Conservation (phyloP, 768 basidiomycete species). For the Panus rudis region DNA sequence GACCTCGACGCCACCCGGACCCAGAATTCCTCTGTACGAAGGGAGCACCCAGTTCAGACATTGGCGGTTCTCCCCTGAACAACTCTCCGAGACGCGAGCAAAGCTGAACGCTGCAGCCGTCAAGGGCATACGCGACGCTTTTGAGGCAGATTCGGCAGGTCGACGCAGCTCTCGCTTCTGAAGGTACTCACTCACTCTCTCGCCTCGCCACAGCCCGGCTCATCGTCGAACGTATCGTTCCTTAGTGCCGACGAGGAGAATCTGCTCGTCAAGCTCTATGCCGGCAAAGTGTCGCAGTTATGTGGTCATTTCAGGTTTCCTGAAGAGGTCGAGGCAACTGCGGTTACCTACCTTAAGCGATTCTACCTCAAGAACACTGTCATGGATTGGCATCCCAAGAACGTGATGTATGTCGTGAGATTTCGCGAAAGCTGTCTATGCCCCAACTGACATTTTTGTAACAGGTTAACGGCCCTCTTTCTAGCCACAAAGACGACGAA, state of each 20-base stretch:
- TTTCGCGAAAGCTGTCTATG: neutral
- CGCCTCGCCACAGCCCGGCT: slow-evolving; percentile 46
- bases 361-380: slow-evolving; percentile 98
- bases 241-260: slow-evolving; percentile 78
- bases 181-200: neutral
- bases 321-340: slow-evolving; percentile 90
- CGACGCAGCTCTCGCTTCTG: slow-evolving; percentile 1
- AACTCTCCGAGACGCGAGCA: slow-evolving; percentile 51
- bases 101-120: slow-evolving; percentile 74
- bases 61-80: slow-evolving; percentile 80
- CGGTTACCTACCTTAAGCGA: slow-evolving; percentile 85
- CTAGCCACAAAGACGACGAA: slow-evolving; percentile 98
- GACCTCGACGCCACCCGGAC: too few relatives aligned
- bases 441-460: neutral
- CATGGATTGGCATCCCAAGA: slow-evolving; percentile 99
- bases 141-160: slow-evolving; percentile 74
- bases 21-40: slow-evolving; percentile 56
- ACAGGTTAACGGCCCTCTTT: slow-evolving; percentile 90
- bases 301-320: slow-evolving; percentile 84
- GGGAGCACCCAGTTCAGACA: slow-evolving; percentile 76
- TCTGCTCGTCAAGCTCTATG: slow-evolving; percentile 82
- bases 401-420: slow-evolving; percentile 75
- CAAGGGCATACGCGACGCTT: slow-evolving; percentile 64
- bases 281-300: slow-evolving; percentile 77
- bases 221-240: slow-evolving; percentile 67